These are phyloP conservation scores for Trichoderma koningii DNA, from an alignment of 2,329 filamentous ascomycete species.

Conservation along the genomic window DNA sequence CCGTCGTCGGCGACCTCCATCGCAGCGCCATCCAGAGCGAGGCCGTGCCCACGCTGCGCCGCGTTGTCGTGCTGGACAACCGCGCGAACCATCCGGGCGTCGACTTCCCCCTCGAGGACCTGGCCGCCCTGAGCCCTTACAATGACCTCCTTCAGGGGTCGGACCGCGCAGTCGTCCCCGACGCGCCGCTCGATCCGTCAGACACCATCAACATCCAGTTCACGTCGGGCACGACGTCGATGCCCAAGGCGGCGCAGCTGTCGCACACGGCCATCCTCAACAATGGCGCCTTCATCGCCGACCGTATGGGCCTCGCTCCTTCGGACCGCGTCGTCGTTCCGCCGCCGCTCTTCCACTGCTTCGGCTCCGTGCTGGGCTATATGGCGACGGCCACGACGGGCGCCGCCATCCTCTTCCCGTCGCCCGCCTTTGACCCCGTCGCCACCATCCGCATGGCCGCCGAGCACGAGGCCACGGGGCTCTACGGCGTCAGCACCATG, in stretches of 20 bases:
- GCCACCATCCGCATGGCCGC: conserved; percentile 64
- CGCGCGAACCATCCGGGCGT: conserved; percentile 51
- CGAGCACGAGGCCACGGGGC: conserved; percentile 58
- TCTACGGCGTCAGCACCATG: conserved; percentile 95
- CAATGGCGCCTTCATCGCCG: conserved; percentile 82
- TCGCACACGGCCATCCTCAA: conserved; percentile 86
- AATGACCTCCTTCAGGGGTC: conserved; percentile 43
- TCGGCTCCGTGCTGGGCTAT: conserved; percentile 88
- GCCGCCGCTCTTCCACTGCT: conserved; percentile 86
- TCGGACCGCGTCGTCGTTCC: conserved; percentile 80
- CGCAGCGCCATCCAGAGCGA: conserved; percentile 32
- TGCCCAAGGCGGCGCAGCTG: conserved; percentile 89
- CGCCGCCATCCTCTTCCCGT: conserved; percentile 79
- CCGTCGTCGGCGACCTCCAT: conserved; percentile 46
- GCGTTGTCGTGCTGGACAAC: conserved; percentile 80
- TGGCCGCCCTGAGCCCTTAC: conserved; percentile 51
- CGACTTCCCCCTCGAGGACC: conserved; percentile 47
- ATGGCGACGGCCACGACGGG: conserved; percentile 88
- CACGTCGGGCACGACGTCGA: conserved; percentile 90
- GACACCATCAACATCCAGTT: conserved; percentile 96
- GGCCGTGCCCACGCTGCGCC: conserved; percentile 67
- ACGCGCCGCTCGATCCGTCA: conserved; percentile 52
- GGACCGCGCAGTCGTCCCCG: conserved; percentile 44
- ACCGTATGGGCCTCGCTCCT: conserved; percentile 77
- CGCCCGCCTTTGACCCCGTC: conserved; percentile 80